A percentile compares a stretch with the other conserved stretches of the same genome.
Evolutionary conservation across 169 alveolate species (phyloP).

Genomic region (Amoebophrya sp.): DNA sequence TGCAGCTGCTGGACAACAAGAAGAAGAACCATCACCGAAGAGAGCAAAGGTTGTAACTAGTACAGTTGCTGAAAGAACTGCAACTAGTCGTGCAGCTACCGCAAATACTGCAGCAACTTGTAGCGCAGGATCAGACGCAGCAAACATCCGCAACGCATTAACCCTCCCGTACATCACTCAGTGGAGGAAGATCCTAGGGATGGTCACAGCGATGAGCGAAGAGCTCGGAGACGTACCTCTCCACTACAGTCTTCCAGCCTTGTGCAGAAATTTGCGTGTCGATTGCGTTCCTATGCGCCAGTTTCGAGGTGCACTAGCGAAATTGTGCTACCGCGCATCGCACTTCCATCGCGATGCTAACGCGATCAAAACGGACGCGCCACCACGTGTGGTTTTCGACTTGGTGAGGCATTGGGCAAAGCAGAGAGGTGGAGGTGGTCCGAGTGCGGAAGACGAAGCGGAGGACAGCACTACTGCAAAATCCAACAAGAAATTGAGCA

Average conservation of each 20-base stretch:
- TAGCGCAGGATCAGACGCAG: no score
- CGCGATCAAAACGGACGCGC: conserved; percentile 69
- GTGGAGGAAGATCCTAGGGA: conserved; percentile 38
- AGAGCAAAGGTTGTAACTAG: no score
- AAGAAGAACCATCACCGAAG: no score
- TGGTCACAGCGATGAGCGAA: conserved; percentile 51
- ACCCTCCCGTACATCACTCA: conserved; percentile 50
- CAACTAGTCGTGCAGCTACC: conserved; percentile 14
- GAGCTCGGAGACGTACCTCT: conserved; percentile 58
- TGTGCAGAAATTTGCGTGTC: conserved; percentile 42
- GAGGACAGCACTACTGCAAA: no score
- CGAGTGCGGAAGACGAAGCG: background rate
- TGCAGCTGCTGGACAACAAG: no score
- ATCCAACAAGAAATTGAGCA: background rate
- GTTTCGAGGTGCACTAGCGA: conserved; percentile 59
- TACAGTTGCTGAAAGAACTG: conserved; percentile 36
- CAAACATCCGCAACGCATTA: no score
- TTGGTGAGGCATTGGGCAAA: conserved; percentile 61
- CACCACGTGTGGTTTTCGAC: conserved; percentile 63
- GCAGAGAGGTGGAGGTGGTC: background rate
- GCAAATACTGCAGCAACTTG: conserved; percentile 40
- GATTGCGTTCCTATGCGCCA: conserved; percentile 3
- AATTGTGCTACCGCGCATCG: conserved; percentile 62
- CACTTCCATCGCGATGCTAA: conserved; percentile 75
- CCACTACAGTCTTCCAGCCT: conserved; percentile 58